Evolutionary conservation across 331 rosid species (phyloP), one percentile per base, ranked within the genome.

Genomic region (Spiraea crenata): DNA sequence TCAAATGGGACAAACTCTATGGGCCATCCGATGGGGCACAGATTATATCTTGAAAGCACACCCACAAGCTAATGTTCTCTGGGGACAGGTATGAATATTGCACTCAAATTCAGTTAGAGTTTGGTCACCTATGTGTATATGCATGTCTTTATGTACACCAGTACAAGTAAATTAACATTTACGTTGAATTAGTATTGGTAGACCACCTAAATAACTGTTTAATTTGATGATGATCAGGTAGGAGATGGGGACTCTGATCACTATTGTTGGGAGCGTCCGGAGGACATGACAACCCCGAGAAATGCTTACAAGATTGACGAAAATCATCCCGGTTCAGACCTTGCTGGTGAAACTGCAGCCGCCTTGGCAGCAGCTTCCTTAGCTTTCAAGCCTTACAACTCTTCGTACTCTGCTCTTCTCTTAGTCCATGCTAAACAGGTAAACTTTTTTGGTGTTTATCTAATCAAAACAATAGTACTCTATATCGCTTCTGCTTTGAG

Each of bases 171-270:
- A 25, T 25, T 25, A 25, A 25, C 31, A 25, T 25, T 5, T 14
- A 16, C 14, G 8, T 48, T 48, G 54, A 48, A 48, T 45, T 45
- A 45, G 31, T 2, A 31, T 25, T 57, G n/a, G 62, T 34, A 57
- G 1, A 57, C 41, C 63, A 34, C 41, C 63, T 57, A 57, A 12
- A 6, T 11, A 9, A 25, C 31, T 25, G 31, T 25, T 25, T 25
- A 25, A 25, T 25, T 25, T 54, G 17, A 44, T 58, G 14, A 2
- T 41, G 8, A 45, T 19, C 78, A 89, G 90, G 96, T 92, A 34
- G 98, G 98, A 20, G 96, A 92, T 76, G 98, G 98, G 67, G 69
- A 52, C 41, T 89, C 98, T 51, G 98, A 92, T 74, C 96, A 89
- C 67, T 87, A 78, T 72, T 89, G 96, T 52, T 92, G 98, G 98